phyloP scores from a whole-genome alignment of 441 rosid species.

The Erysimum cheiri region DNA sequence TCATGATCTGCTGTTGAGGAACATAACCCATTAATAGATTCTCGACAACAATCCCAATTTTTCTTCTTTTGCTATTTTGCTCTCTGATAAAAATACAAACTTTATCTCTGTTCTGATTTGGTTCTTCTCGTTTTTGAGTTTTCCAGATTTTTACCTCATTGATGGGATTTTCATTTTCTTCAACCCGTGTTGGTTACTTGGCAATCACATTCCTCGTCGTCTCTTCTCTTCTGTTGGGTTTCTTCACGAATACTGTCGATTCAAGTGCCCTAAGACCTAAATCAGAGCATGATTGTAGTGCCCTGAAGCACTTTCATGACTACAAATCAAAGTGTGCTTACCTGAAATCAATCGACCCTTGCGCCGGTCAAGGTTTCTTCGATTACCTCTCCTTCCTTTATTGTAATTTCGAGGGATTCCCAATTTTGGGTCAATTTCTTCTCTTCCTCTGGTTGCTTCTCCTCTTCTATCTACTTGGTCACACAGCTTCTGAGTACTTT shows the following conservation, averaged over 20 bases:
- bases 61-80: not conserved
- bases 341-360: conserved; percentile 54
- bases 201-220: conserved; percentile 31
- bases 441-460: conserved; percentile 71
- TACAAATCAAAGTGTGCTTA: conserved; percentile 62
- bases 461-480: conserved; percentile 76
- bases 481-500: conserved; percentile 89
- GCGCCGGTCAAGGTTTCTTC: conserved; percentile 72
- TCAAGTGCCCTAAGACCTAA: conserved; percentile 35
- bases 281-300: conserved; percentile 39
- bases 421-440: conserved; percentile 56
- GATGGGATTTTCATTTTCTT: conserved; percentile 41
- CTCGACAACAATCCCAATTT: conserved; percentile 10
- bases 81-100: not conserved
- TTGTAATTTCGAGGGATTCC: conserved; percentile 61
- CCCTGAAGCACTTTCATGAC: conserved; percentile 38
- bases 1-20: conserved; percentile 29
- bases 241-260: conserved; percentile 25
- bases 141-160: conserved; percentile 30
- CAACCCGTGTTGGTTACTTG: conserved; percentile 27
- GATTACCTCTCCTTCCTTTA: conserved; percentile 74
- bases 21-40: conserved; percentile 20
- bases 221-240: conserved; percentile 26
- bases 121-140: conserved; percentile 24
- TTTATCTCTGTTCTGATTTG: conserved; percentile 21